Percentiles rank a stretch among this genome's conserved stretches.
phyloP scores from a whole-genome alignment of 192 early-diverging fungal genomes.

The Coemansia sp. region DNA sequence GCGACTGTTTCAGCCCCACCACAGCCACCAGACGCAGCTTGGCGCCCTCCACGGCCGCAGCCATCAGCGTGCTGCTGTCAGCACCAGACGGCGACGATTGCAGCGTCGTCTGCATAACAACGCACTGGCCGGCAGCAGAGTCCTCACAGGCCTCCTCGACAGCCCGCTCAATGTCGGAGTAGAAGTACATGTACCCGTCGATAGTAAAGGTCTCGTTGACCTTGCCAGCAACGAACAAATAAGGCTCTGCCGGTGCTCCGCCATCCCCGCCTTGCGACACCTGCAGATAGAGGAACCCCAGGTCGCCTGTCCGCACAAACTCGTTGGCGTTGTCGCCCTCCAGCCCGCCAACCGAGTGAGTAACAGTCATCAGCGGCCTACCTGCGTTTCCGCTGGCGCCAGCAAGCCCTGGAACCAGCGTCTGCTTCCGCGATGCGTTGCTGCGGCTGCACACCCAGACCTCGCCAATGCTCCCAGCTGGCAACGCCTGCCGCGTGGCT shows the following conservation, averaged over 20 bases:
- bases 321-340: constrained; percentile 59
- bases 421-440: constrained; percentile 41
- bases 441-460: constrained; percentile 76
- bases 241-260: constrained; percentile 61
- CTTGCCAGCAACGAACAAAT: constrained; percentile 76
- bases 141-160: constrained; percentile 67
- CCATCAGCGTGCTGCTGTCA: constrained; percentile 7
- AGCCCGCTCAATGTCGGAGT: constrained; percentile 71
- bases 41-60: constrained; percentile 5
- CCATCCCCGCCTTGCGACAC: constrained; percentile 51
- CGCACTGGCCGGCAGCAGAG: constrained; percentile 30
- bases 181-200: constrained; percentile 73
- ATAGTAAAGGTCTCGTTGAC: constrained; percentile 71
- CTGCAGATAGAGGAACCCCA: constrained; percentile 83
- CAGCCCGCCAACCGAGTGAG: constrained; percentile 45
- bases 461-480: constrained; percentile 75
- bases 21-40: constrained; percentile 41
- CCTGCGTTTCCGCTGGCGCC: background rate
- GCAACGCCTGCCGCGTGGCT: constrained; percentile 66
- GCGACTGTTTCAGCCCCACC: constrained; percentile 31
- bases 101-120: constrained; percentile 40
- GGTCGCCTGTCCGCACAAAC: constrained; percentile 81
- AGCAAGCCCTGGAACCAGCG: constrained; percentile 4
- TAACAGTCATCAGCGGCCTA: constrained; percentile 15
- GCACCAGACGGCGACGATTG: constrained; percentile 15